A percentile compares a stretch with the other conserved stretches of the same genome.
phyloP scores from a whole-genome alignment of 2,329 filamentous ascomycete species.

The Capronia coronata region DNA sequence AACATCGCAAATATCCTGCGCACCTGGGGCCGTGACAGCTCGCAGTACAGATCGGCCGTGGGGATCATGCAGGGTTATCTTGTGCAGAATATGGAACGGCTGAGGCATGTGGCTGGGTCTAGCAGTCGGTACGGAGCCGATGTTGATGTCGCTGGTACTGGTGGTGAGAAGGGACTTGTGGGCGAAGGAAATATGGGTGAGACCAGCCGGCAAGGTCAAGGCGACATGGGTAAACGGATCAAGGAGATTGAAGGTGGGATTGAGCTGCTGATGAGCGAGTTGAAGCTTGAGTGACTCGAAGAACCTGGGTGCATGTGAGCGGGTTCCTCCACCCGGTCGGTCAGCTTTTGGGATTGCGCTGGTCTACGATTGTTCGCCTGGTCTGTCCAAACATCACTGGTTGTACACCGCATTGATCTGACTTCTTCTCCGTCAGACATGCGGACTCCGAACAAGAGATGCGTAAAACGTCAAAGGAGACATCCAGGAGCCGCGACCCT shows the following conservation, averaged over 20 bases:
- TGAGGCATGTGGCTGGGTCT: neutral
- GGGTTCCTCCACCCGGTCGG: too few species aligned
- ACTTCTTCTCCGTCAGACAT: too few species aligned
- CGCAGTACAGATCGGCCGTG: constrained; percentile 20
- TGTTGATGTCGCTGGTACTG: neutral
- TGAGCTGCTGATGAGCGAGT: constrained; percentile 11
- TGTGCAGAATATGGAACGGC: constrained; percentile 20
- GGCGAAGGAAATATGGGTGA: too few species aligned
- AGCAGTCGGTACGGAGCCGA: neutral
- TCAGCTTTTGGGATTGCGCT: too few species aligned
- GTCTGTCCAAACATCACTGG: too few species aligned
- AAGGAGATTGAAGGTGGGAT: constrained; percentile 3
- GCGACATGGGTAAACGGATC: neutral
- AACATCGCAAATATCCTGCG: constrained; percentile 21
- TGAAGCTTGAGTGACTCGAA: constrained; percentile 4
- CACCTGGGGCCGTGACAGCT: constrained; percentile 23
- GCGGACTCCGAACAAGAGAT: too few species aligned
- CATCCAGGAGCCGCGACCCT: too few species aligned
- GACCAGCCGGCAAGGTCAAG: neutral
- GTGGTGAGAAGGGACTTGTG: too few species aligned
- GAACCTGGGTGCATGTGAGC: too few species aligned
- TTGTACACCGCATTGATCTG: too few species aligned
- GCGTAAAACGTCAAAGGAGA: too few species aligned
- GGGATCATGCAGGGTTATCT: constrained; percentile 25
- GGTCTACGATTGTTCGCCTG: too few species aligned